Percentiles rank a stretch among this genome's conserved stretches.
phyloP scores from a whole-genome alignment of 176 grass and related monocot species.

The Aegilops tauschii region DNA sequence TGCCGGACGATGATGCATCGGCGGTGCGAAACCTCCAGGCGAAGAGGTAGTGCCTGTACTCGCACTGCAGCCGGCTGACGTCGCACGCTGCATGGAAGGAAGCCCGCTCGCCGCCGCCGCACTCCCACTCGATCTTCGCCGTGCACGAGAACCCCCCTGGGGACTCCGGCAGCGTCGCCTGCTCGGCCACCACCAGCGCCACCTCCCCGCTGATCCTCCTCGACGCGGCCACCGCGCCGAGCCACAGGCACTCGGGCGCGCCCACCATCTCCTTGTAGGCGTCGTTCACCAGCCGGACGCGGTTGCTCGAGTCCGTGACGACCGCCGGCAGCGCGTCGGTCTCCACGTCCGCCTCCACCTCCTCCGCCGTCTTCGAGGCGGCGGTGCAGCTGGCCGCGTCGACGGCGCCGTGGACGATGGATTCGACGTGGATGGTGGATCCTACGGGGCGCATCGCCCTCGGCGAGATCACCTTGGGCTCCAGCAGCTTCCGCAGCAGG shows the following conservation, averaged over 20 bases:
- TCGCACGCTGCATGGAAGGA: constrained; percentile 56
- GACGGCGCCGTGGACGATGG: constrained; percentile 15
- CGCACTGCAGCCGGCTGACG: constrained; percentile 64
- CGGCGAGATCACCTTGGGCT: constrained; percentile 67
- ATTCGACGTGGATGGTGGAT: constrained; percentile 62
- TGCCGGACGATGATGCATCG: constrained; percentile 24
- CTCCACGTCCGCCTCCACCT: constrained; percentile 77
- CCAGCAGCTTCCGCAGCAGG: constrained; percentile 82
- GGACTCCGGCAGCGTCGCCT: constrained; percentile 25
- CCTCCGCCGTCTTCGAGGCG: constrained; percentile 38
- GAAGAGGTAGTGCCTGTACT: constrained; percentile 72
- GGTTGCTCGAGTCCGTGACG: constrained; percentile 70
- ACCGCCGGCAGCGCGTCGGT: constrained; percentile 61
- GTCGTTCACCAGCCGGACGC: constrained; percentile 82
- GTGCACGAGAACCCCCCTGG: constrained; percentile 56
- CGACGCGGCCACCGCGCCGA: constrained; percentile 51
- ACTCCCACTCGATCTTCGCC: constrained; percentile 80
- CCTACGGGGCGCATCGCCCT: constrained; percentile 69
- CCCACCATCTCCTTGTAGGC: constrained; percentile 87
- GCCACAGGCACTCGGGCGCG: constrained; percentile 86
- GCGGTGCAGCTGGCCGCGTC: background rate
- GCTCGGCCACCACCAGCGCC: constrained; percentile 44
- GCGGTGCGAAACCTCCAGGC: constrained; percentile 70
- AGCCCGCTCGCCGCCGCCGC: constrained; percentile 49
- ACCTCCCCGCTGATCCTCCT: constrained; percentile 88